A percentile compares a stretch with the other conserved stretches of the same genome.
These are phyloP conservation scores for Ophiostoma ips DNA, from an alignment of 2,329 filamentous ascomycete genomes.

Conservation along the genomic window DNA sequence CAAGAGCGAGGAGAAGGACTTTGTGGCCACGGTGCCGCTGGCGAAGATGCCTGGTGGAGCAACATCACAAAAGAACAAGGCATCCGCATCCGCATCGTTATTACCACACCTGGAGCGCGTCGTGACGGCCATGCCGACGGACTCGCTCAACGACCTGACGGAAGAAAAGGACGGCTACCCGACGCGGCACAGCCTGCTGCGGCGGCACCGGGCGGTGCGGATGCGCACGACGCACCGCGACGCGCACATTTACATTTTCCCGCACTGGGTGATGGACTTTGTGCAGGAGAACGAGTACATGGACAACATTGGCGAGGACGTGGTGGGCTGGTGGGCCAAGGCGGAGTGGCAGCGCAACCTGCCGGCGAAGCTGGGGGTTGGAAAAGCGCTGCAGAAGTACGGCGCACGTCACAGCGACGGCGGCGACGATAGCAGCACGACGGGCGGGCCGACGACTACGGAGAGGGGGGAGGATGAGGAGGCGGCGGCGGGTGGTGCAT, in stretches of 20 bases:
- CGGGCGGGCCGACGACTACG: conserved; percentile 14
- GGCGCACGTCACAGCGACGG: not conserved
- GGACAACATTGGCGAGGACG: conserved; percentile 80
- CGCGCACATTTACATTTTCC: conserved; percentile 89
- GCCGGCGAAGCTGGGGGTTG: conserved; percentile 60
- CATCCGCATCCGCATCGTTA: conserved; percentile 31
- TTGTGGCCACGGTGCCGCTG: conserved; percentile 59
- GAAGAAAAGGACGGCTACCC: conserved; percentile 62
- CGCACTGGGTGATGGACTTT: conserved; percentile 79
- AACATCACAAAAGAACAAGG: conserved; percentile 15
- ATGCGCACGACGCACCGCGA: conserved; percentile 78
- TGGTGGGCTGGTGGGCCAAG: conserved; percentile 93
- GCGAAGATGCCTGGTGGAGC: not conserved
- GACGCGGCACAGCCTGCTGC: conserved; percentile 61
- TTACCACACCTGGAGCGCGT: conserved; percentile 59
- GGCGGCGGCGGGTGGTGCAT: not conserved
- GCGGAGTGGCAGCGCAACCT: conserved; percentile 78
- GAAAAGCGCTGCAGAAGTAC: conserved; percentile 39
- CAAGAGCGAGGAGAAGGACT: conserved; percentile 88
- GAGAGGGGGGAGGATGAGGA: conserved; percentile 6
- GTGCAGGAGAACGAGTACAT: conserved; percentile 66
- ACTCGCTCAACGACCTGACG: conserved; percentile 71
- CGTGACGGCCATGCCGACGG: conserved; percentile 76
- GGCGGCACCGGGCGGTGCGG: conserved; percentile 59
- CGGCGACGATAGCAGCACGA: conserved; percentile 14